These are phyloP conservation scores for Mycosphaerelloides madeirae DNA, from an alignment of 2,329 filamentous ascomycete species.

Conservation along the genomic window DNA sequence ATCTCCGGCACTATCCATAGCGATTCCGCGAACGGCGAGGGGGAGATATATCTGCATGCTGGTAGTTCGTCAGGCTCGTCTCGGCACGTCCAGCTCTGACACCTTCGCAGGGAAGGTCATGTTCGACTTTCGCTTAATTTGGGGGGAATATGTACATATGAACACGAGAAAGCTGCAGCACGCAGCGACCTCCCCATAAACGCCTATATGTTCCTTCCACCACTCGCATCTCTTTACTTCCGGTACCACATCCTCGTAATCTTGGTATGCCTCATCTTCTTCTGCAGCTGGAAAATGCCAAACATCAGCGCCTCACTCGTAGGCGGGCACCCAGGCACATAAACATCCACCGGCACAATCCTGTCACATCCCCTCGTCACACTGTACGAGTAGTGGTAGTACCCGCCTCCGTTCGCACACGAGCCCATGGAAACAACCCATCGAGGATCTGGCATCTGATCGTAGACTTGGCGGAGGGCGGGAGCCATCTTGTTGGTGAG, in stretches of 20 bases:
- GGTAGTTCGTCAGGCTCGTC: too few relatives aligned
- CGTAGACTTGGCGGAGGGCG: slow-evolving; percentile 80
- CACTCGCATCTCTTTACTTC: slow-evolving; percentile 31
- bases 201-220: slow-evolving; percentile 13
- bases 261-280: slow-evolving; percentile 62
- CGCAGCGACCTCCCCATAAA: slow-evolving; percentile 11
- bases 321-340: slow-evolving; percentile 67
- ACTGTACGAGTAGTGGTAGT: slow-evolving; percentile 78
- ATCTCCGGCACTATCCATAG: too few relatives aligned
- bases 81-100: too few relatives aligned
- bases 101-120: neutral
- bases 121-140: neutral
- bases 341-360: slow-evolving; percentile 74
- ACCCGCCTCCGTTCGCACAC: slow-evolving; percentile 76
- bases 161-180: slow-evolving; percentile 14
- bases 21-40: too few relatives aligned
- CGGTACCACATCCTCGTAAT: slow-evolving; percentile 55
- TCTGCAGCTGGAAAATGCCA: slow-evolving; percentile 69
- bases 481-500: slow-evolving; percentile 94
- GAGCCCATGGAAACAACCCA: slow-evolving; percentile 84
- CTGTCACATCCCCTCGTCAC: slow-evolving; percentile 71
- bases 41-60: too few relatives aligned
- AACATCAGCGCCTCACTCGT: slow-evolving; percentile 51
- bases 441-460: slow-evolving; percentile 86
- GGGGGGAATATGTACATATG: slow-evolving; percentile 19